Percentiles rank a stretch among this genome's conserved stretches.
Evolutionary conservation across 2,329 filamentous ascomycete genomes (phyloP).

Genomic region (Penicillium sp.): DNA sequence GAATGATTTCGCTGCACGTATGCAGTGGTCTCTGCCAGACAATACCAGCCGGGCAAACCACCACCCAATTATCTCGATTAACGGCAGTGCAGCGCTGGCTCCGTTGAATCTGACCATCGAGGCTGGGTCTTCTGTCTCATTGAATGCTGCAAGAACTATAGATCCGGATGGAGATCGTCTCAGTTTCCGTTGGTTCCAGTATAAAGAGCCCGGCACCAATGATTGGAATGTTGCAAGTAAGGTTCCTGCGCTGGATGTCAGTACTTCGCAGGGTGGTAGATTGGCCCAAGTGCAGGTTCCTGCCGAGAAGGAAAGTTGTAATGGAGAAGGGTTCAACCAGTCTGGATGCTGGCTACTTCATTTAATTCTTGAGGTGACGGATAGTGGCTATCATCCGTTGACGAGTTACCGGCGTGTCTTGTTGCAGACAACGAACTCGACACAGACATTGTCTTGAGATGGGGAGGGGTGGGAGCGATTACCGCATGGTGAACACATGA

Average conservation of each 20-base stretch:
- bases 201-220: slow-evolving; percentile 23
- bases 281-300: not conserved
- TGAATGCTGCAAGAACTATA: slow-evolving; percentile 22
- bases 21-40: slow-evolving; percentile 50
- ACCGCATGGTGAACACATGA: too few species aligned
- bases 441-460: not conserved
- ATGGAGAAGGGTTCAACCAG: slow-evolving; percentile 2
- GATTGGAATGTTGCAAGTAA: slow-evolving; percentile 15
- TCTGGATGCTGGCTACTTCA: slow-evolving; percentile 9
- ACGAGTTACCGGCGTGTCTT: slow-evolving; percentile 11
- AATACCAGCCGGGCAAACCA: slow-evolving; percentile 26
- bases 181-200: slow-evolving; percentile 27
- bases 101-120: slow-evolving; percentile 20
- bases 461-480: not conserved
- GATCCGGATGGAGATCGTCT: slow-evolving; percentile 25
- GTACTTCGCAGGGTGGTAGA: slow-evolving; percentile 11
- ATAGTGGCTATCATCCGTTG: slow-evolving; percentile 9
- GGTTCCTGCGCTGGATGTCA: slow-evolving; percentile 20
- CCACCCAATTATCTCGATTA: slow-evolving; percentile 21
- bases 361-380: slow-evolving; percentile 11
- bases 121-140: slow-evolving; percentile 16
- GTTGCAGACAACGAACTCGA: slow-evolving; percentile 9
- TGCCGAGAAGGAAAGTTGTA: slow-evolving; percentile 6
- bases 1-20: slow-evolving; percentile 55
- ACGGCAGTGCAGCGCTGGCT: slow-evolving; percentile 14